phyloP scores from a whole-genome alignment of 331 rosid genomes.

The Acacia pycnantha region DNA sequence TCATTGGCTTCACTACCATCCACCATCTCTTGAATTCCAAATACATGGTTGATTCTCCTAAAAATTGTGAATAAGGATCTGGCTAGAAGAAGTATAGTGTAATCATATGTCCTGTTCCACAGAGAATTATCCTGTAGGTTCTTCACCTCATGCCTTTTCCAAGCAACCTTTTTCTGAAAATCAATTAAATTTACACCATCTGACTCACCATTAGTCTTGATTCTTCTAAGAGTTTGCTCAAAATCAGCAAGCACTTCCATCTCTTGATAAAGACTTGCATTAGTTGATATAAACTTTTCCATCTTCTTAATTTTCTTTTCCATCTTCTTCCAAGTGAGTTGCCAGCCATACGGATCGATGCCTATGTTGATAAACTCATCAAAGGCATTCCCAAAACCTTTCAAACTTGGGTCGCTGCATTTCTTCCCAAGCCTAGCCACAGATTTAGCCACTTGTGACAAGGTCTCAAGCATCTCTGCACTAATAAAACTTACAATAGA shows the following conservation, averaged over 20 bases:
- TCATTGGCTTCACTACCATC: slow-evolving; percentile 41
- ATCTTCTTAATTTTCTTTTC: slow-evolving; percentile 82
- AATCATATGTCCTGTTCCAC: slow-evolving; percentile 89
- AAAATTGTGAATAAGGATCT: slow-evolving; percentile 80
- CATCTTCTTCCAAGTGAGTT: slow-evolving; percentile 71
- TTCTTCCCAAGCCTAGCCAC: slow-evolving; percentile 84
- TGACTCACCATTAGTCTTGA: slow-evolving; percentile 62
- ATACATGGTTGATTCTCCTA: slow-evolving; percentile 69
- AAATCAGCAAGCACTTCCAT: slow-evolving; percentile 89
- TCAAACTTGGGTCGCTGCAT: slow-evolving; percentile 75
- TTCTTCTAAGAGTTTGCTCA: slow-evolving; percentile 77
- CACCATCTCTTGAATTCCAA: slow-evolving; percentile 56
- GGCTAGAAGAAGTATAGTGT: slow-evolving; percentile 62
- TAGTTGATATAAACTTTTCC: slow-evolving; percentile 74
- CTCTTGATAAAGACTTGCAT: slow-evolving; percentile 88
- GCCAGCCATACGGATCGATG: slow-evolving; percentile 71
- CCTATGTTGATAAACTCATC: slow-evolving; percentile 52
- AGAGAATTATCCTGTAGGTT: slow-evolving; percentile 63
- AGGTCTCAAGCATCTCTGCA: slow-evolving; percentile 69
- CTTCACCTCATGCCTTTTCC: slow-evolving; percentile 86
- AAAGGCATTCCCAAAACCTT: slow-evolving; percentile 58
- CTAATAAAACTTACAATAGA: slow-evolving; percentile 58
- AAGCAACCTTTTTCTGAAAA: slow-evolving; percentile 73
- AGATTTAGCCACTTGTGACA: slow-evolving; percentile 70
- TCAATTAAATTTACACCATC: slow-evolving; percentile 53